A percentile compares a stretch with the other conserved stretches of the same genome.
phyloP scores from a whole-genome alignment of 768 basidiomycete species.

The Pleurotus citrinopileatus region DNA sequence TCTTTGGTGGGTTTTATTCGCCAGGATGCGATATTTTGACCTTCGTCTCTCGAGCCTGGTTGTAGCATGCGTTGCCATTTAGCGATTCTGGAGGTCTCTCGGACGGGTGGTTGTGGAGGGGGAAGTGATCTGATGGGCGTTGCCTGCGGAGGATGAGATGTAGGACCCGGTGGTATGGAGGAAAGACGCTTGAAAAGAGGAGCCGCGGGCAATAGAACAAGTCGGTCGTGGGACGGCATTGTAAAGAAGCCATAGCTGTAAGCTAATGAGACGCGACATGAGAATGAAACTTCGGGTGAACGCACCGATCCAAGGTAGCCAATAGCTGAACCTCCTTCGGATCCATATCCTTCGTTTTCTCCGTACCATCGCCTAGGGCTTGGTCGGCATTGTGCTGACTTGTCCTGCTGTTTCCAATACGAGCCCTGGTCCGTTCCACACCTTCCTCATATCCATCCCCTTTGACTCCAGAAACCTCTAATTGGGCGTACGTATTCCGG shows the following conservation, averaged over 20 bases:
- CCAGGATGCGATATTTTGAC: conserved; percentile 80
- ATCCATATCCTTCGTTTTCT: conserved; percentile 65
- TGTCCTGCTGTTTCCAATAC: conserved; percentile 49
- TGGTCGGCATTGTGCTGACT: conserved; percentile 59
- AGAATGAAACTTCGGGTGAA: conserved; percentile 13
- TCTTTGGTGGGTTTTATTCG: conserved; percentile 60
- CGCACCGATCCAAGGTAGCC: conserved; percentile 83
- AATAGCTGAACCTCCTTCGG: conserved; percentile 74
- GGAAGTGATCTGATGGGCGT: conserved; percentile 46
- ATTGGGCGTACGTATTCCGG: conserved; percentile 81
- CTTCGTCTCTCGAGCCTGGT: conserved; percentile 63
- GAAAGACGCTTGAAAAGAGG: conserved; percentile 62
- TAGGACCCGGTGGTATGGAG: conserved; percentile 40
- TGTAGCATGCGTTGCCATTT: conserved; percentile 95
- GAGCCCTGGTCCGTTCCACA: conserved; percentile 86
- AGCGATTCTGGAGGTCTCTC: conserved; percentile 73
- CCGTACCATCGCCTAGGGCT: conserved; percentile 52
- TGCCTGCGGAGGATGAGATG: conserved; percentile 43
- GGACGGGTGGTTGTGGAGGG: conserved; percentile 43
- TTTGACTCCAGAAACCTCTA: conserved; percentile 88
- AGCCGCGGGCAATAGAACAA: conserved; percentile 64
- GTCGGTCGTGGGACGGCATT: conserved; percentile 77
- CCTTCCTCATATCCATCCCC: conserved; percentile 96
- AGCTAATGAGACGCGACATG: conserved; percentile 13
- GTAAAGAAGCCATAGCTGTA: conserved; percentile 90